A percentile compares a stretch with the other conserved stretches of the same genome.
These are phyloP conservation scores for Phaeosphaeria sp. DNA, from an alignment of 2,329 filamentous ascomycete genomes.

Conservation along the genomic window DNA sequence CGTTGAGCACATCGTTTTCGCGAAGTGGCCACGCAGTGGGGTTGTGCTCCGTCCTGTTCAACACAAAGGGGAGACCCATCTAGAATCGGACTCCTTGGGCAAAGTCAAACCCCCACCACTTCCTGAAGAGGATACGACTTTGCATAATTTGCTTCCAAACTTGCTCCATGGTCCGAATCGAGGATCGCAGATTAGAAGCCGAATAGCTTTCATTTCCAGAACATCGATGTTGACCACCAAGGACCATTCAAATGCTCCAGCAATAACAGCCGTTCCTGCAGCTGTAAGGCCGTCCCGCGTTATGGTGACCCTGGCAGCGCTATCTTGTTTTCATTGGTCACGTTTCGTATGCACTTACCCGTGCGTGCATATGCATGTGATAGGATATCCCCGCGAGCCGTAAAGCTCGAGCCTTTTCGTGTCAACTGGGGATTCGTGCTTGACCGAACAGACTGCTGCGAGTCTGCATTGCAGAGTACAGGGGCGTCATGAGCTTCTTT, in stretches of 20 bases:
- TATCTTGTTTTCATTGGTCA: slow-evolving; percentile 31
- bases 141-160: not conserved
- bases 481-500: not conserved
- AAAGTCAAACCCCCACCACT: slow-evolving; percentile 18
- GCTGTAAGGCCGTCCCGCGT: slow-evolving; percentile 45
- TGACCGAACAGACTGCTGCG: slow-evolving; percentile 28
- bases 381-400: slow-evolving; percentile 36
- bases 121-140: slow-evolving; percentile 13
- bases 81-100: slow-evolving; percentile 38
- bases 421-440: slow-evolving; percentile 21
- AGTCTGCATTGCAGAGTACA: not conserved
- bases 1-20: slow-evolving; percentile 31
- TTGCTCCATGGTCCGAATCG: slow-evolving; percentile 6
- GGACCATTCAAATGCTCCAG: slow-evolving; percentile 25
- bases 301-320: slow-evolving; percentile 28
- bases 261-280: slow-evolving; percentile 46
- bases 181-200: slow-evolving; percentile 8
- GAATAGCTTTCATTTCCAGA: slow-evolving; percentile 18
- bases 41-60: slow-evolving; percentile 41
- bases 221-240: slow-evolving; percentile 16
- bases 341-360: slow-evolving; percentile 43
- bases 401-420: slow-evolving; percentile 6
- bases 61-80: slow-evolving; percentile 38
- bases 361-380: slow-evolving; percentile 49
- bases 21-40: slow-evolving; percentile 36